Base-by-base conservation (phyloP, 2,329 filamentous ascomycete species). In the Claviceps sp. region DNA sequence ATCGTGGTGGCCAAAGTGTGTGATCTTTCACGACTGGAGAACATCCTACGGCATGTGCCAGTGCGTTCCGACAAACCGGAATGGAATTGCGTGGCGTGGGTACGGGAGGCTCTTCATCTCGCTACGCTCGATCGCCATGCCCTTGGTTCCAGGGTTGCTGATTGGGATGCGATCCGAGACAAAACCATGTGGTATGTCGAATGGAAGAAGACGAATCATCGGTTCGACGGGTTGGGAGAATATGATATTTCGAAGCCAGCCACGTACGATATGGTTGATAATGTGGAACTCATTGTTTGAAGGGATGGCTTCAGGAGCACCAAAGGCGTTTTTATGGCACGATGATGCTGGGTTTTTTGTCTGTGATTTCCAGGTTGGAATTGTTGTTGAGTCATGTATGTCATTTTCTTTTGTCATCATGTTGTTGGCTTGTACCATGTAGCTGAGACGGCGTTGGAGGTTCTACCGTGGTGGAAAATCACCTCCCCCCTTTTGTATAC, bases 181-280 rank as follows among this genome's bases (percentile, higher is more conserved):
- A 47, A 43, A 22, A 45, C 48, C 34, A 53, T 55, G 53, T 53
- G 50, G 34, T 55, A 55, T 48, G 45, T 55, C 24, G 51, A 55
- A 16, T 8, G 47, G 20, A 55, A 55, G 43, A 55, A 55, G 37
- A 43, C 51, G 18, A 44, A 30, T 6, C 53, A 55, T 48, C 51
- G 53, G 8, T 55, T 48, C 7, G 53, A 55, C 20, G 53, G 53
- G 22, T 24, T 55, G 37, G 50, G 50, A 18, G 26, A 47, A 26
- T 52, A 48, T 38, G 51, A 55, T 34, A 45, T 46, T 16, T 41
- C 51, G 13, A 55, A 42, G n/a, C 42, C 48, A 13, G 48, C 53
- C 42, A 55, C 53, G 1, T 55, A 51, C 48, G 53, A 55, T 22
- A 55, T 55, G 53, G 43, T 55, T 1, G 34, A 46, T 41, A 46